Evolutionary conservation across 2,329 filamentous ascomycete species (phyloP).

Genomic region (Fusarium kyushuense): DNA sequence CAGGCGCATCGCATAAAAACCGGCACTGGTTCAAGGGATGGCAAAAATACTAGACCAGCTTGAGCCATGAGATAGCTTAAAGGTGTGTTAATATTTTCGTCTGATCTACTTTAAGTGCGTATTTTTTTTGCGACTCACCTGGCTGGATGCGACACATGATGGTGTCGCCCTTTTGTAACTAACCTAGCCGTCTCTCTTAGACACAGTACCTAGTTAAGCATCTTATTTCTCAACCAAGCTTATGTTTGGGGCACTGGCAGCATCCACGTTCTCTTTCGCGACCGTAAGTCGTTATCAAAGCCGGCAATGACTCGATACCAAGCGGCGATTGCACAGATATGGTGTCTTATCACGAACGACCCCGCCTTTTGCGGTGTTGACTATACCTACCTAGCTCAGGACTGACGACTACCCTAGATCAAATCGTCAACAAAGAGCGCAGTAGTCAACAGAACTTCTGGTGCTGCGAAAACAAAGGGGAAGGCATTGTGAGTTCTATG

Average conservation of each 20-base stretch:
- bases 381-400: constrained; percentile 5
- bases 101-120: too few relatives aligned
- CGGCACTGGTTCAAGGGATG: too few relatives aligned
- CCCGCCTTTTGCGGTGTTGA: constrained; percentile 31
- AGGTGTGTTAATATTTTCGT: too few relatives aligned
- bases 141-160: constrained; percentile 16
- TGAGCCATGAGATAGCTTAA: too few relatives aligned
- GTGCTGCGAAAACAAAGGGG: too few relatives aligned
- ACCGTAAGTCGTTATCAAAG: constrained; percentile 1
- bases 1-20: too few relatives aligned
- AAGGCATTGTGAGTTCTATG: not conserved
- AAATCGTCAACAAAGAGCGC: not conserved
- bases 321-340: constrained; percentile 14
- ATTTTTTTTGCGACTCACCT: too few relatives aligned
- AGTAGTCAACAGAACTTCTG: not conserved
- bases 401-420: not conserved
- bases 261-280: not conserved
- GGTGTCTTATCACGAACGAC: constrained; percentile 34
- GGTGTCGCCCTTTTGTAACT: constrained; percentile 3
- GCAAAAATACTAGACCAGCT: too few relatives aligned
- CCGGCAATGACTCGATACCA: constrained; percentile 11
- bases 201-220: constrained; percentile 1
- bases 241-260: not conserved
- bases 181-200: not conserved
- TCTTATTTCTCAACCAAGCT: not conserved